Conservation (phyloP, 2,329 filamentous ascomycete genomes). For the Dothideomycetes sp. region DNA sequence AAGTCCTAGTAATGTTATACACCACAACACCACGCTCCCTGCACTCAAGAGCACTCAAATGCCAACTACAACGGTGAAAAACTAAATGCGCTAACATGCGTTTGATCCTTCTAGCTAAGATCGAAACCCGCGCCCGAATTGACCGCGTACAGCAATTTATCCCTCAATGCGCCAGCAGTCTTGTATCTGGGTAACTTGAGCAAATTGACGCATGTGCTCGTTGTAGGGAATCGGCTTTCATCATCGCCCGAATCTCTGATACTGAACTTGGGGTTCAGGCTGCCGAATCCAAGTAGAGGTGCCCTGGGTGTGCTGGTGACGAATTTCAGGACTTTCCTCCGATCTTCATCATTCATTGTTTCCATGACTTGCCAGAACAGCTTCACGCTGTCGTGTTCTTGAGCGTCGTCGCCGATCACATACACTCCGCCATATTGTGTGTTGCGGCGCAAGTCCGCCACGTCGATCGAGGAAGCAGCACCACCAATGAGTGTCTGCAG, state of each 20-base stretch:
- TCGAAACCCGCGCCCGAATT: constrained; percentile 90
- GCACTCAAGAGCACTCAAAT: no score
- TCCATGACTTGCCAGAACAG: constrained; percentile 90
- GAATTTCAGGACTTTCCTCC: constrained; percentile 83
- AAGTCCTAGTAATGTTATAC: no score
- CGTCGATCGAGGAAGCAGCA: constrained; percentile 72
- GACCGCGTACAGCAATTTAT: constrained; percentile 82
- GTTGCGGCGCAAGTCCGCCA: constrained; percentile 73
- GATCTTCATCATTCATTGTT: constrained; percentile 61
- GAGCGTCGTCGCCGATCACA: constrained; percentile 72
- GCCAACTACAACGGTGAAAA: no score
- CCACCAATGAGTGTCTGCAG: constrained; percentile 88
- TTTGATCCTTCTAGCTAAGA: no score
- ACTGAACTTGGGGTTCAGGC: constrained; percentile 75
- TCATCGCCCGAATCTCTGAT: constrained; percentile 76
- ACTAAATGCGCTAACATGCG: no score
- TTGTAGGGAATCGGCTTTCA: constrained; percentile 71
- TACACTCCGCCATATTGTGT: constrained; percentile 85
- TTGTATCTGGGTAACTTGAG: constrained; percentile 81
- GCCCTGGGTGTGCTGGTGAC: constrained; percentile 89
- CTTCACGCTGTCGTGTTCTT: constrained; percentile 75
- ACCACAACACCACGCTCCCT: no score
- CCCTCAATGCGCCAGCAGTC: constrained; percentile 51
- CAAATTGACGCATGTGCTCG: constrained; percentile 92
- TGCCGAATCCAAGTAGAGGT: constrained; percentile 77